Evolutionary conservation across 257 asterid species (phyloP).

Genomic region (Scutellaria baicalensis): DNA sequence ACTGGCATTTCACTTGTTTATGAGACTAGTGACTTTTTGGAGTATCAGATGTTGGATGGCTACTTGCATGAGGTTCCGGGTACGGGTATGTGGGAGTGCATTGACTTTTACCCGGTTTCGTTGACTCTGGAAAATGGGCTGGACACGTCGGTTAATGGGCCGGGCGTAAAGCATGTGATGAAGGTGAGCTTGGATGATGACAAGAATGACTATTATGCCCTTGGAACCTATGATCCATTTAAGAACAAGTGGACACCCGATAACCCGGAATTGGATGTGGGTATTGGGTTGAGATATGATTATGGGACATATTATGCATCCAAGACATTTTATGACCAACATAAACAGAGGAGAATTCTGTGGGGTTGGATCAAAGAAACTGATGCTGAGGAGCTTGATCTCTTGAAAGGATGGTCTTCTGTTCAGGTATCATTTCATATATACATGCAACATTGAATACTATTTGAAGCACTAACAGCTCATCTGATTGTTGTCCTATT

Average conservation of each 20-base stretch:
- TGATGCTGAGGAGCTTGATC: constrained; percentile 49
- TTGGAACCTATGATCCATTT: constrained; percentile 54
- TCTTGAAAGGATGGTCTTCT: constrained; percentile 65
- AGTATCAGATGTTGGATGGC: constrained; percentile 37
- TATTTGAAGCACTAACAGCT: too few species aligned
- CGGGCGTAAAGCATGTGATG: constrained; percentile 57
- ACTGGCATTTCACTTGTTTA: constrained; percentile 65
- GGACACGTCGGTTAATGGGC: constrained; percentile 67
- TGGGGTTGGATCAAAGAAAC: constrained; percentile 87
- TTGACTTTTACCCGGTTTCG: constrained; percentile 71
- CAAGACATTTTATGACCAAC: constrained; percentile 66
- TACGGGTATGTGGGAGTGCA: constrained; percentile 94
- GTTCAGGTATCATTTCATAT: constrained; percentile 41
- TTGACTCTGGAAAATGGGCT: constrained; percentile 39
- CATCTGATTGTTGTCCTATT: neutral
- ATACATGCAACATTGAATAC: too few species aligned
- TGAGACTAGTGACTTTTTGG: constrained; percentile 47
- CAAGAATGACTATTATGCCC: constrained; percentile 53
- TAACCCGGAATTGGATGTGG: constrained; percentile 57
- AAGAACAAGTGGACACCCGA: constrained; percentile 65
- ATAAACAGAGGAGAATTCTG: constrained; percentile 49
- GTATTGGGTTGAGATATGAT: constrained; percentile 55
- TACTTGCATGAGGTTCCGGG: constrained; percentile 48
- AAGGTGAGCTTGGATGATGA: constrained; percentile 65
- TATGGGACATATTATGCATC: constrained; percentile 77